Conservation (phyloP, 192 early-diverging fungal genomes). For the Paraglomus occultum region DNA sequence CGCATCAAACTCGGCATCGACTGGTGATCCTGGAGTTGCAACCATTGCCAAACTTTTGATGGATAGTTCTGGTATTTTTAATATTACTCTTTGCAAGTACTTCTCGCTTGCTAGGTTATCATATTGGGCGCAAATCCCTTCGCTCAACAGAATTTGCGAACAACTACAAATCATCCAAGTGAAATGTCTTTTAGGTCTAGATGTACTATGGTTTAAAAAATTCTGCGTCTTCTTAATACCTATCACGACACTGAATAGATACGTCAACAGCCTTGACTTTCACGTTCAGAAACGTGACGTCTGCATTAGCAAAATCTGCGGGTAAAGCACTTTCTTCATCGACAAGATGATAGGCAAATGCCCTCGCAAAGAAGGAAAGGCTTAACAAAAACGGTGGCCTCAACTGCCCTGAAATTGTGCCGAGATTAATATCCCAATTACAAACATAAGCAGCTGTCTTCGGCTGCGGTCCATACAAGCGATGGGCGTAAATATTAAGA, state of each 20-base stretch:
- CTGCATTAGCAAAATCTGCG: conserved; percentile 47
- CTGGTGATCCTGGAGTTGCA: conserved; percentile 24
- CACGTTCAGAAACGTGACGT: conserved; percentile 62
- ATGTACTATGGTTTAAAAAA: conserved; percentile 19
- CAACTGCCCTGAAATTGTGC: conserved; percentile 63
- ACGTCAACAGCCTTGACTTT: conserved; percentile 56
- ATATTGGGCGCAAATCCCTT: conserved; percentile 63
- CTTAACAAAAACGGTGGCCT: conserved; percentile 59
- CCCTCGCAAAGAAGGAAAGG: conserved; percentile 47
- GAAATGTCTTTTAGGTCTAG: too few species aligned
- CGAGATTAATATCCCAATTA: conserved; percentile 65
- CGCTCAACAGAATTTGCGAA: conserved; percentile 48
- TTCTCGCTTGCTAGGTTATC: conserved; percentile 62
- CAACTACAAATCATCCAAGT: conserved; percentile 18
- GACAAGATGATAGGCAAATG: conserved; percentile 61
- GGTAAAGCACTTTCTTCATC: conserved; percentile 69
- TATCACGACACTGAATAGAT: conserved; percentile 54
- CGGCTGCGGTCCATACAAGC: conserved; percentile 68
- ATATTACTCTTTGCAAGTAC: conserved; percentile 50
- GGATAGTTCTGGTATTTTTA: conserved; percentile 57
- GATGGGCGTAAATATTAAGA: conserved; percentile 57
- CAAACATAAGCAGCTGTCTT: conserved; percentile 62
- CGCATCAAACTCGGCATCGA: conserved; percentile 25
- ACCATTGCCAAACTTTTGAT: conserved; percentile 52
- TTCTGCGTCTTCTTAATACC: conserved; percentile 23